Base-by-base conservation (phyloP, 2,329 filamentous ascomycete genomes). In the Dothideomycetidae sp. region DNA sequence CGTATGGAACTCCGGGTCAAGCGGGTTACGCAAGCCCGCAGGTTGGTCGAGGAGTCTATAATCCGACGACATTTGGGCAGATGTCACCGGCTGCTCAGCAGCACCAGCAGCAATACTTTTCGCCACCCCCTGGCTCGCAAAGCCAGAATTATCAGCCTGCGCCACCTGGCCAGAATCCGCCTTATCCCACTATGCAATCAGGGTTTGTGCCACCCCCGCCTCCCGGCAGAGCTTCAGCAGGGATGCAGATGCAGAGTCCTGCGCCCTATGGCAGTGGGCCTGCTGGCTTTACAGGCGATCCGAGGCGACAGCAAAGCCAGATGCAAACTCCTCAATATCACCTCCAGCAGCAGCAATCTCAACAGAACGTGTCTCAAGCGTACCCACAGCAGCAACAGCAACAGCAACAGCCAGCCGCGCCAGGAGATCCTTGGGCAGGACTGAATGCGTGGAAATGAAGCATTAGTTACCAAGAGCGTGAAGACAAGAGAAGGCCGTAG, bases 391-490 rank as follows among this genome's bases (percentile, higher is more conserved):
- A 60, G 45, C 53, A 57, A 46, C 52, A 56, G 33, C 48, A 37
- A 37, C 60, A 59, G 41, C 58, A 60, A 46, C 53, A 57, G 46
- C 52, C 56, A 4, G 28, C 53, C n/a, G 44, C 44, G 39, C 29
- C 43, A 29, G 43, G 48, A 43, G 75, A 83, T 63, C 78, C 77
- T 5, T 83, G 76, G 76, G 75, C 76, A 11, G 78, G 77, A 3
- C 55, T 83, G 47, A 78, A 70, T 59, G 71, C 69, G 31, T 81
- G 77, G 77, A 79, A 78, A 54, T 80, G 46, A 53, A n/a, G n/a
- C n/a, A n/a, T n/a, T n/a, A n/a, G n/a, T n/a, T n/a, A n/a, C n/a
- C n/a, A n/a, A n/a, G n/a, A n/a, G n/a, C n/a, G n/a, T n/a, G n/a
- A n/a, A n/a, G n/a, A n/a, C n/a, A n/a, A n/a, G n/a, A n/a, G n/a